phyloP scores from a whole-genome alignment of 192 early-diverging fungal species.

The Rhizophagus clarus region DNA sequence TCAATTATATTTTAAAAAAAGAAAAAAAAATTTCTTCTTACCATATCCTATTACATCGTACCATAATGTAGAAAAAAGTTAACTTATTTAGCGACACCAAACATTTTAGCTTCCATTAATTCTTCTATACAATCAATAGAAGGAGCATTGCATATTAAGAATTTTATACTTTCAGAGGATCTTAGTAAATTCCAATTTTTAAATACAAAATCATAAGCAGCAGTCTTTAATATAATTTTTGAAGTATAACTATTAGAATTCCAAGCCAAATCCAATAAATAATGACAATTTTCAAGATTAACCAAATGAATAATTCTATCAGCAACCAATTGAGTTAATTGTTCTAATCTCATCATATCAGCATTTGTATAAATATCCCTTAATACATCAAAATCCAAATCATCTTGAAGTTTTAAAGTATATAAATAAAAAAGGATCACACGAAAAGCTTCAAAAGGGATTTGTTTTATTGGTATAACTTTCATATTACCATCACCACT shows the following conservation, averaged over 20 bases:
- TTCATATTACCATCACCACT: constrained; percentile 13
- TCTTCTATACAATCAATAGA: constrained; percentile 17
- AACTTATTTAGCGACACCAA: constrained; percentile 17
- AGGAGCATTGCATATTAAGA: neutral
- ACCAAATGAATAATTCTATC: constrained; percentile 1
- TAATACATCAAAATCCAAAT: constrained; percentile 8
- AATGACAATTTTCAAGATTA: constrained; percentile 27
- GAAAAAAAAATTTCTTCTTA: neutral
- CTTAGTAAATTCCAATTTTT: constrained; percentile 1
- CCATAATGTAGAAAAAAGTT: too few relatives aligned
- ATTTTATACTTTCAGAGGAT: constrained; percentile 11
- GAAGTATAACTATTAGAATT: neutral
- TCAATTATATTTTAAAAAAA: neutral
- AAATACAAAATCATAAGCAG: constrained; percentile 7
- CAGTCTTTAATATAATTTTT: neutral
- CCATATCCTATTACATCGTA: too few relatives aligned
- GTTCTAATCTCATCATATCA: constrained; percentile 16
- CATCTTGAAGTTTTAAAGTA: constrained; percentile 9
- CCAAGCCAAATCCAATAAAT: constrained; percentile 19
- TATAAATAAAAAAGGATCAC: constrained; percentile 25
- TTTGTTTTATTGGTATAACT: constrained; percentile 7
- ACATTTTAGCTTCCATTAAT: constrained; percentile 16
- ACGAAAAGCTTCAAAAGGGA: constrained; percentile 14
- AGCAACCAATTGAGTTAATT: constrained; percentile 9
- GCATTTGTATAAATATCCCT: constrained; percentile 26